Evolutionary conservation across 2,329 filamentous ascomycete species (phyloP).

Genomic region (Bipolaris gigantea): DNA sequence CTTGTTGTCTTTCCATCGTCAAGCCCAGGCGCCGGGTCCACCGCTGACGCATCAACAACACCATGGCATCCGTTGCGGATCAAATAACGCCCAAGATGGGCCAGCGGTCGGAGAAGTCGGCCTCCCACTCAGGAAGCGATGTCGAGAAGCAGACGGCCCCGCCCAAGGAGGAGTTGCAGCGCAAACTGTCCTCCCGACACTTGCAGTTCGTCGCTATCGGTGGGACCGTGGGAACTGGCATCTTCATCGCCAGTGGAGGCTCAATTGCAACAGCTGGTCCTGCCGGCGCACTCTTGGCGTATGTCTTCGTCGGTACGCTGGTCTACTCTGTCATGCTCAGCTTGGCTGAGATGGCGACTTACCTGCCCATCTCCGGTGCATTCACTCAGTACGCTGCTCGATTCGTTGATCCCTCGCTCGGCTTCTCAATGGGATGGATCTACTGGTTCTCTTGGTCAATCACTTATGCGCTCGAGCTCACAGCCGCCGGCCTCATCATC

Average conservation of each 20-base stretch:
- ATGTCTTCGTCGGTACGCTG: conserved; percentile 63
- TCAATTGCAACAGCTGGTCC: conserved; percentile 55
- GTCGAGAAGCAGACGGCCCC: conserved; percentile 41
- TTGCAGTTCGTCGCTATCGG: conserved; percentile 47
- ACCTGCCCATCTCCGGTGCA: conserved; percentile 73
- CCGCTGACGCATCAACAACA: conserved; percentile 16
- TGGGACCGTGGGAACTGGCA: conserved; percentile 55
- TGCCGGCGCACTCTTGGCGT: conserved; percentile 51
- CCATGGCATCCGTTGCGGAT: conserved; percentile 32
- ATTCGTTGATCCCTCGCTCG: conserved; percentile 72
- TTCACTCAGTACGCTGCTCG: conserved; percentile 77
- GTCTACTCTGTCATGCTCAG: conserved; percentile 74
- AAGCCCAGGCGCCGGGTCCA: conserved; percentile 15
- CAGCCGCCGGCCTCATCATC: conserved; percentile 72
- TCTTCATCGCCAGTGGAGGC: conserved; percentile 56
- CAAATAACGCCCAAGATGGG: conserved; percentile 34
- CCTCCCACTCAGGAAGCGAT: conserved; percentile 34
- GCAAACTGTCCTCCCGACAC: conserved; percentile 43
- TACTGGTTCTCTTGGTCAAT: conserved; percentile 81
- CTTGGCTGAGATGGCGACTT: conserved; percentile 71
- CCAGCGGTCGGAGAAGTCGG: conserved; percentile 36
- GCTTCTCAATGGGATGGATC: conserved; percentile 80
- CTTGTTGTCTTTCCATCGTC: conserved; percentile 11
- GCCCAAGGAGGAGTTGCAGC: conserved; percentile 34
- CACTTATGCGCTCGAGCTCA: conserved; percentile 73